These are phyloP conservation scores for Selenicereus undatus DNA, from an alignment of 148 eudicot genomes.

Conservation along the genomic window DNA sequence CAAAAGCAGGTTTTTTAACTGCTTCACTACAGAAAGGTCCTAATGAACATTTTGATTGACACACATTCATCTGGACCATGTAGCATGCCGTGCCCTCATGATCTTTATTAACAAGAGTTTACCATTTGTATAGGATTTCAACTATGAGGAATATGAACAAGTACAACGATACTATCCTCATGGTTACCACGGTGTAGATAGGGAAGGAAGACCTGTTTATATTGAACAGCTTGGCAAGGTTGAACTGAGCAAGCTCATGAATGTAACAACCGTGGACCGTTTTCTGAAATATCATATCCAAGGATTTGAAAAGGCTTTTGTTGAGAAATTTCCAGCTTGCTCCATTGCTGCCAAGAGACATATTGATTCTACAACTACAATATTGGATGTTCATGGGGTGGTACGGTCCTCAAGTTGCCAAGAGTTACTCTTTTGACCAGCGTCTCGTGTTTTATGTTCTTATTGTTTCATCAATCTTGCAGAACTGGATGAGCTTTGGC, in stretches of 20 bases:
- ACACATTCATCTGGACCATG: neutral
- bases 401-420: constrained; percentile 26
- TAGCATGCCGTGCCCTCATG: neutral
- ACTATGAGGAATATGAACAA: constrained; percentile 65
- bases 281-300: constrained; percentile 84
- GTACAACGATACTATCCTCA: constrained; percentile 82
- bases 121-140: constrained; percentile 54
- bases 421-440: constrained; percentile 5
- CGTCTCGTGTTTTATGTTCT: constrained; percentile 18
- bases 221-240: constrained; percentile 86
- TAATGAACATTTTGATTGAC: neutral
- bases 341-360: constrained; percentile 90
- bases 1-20: neutral
- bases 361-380: constrained; percentile 77
- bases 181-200: constrained; percentile 96
- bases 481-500: constrained; percentile 96
- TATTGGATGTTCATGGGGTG: constrained; percentile 93
- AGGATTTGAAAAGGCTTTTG: constrained; percentile 83
- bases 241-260: constrained; percentile 83
- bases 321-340: constrained; percentile 94
- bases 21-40: neutral
- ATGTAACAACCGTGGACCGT: constrained; percentile 77
- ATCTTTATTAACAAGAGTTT: constrained; percentile 11
- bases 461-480: constrained; percentile 28
- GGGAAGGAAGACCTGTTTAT: constrained; percentile 82